phyloP scores from a whole-genome alignment of 2,329 filamentous ascomycete genomes.

The Lecanosticta acicola region DNA sequence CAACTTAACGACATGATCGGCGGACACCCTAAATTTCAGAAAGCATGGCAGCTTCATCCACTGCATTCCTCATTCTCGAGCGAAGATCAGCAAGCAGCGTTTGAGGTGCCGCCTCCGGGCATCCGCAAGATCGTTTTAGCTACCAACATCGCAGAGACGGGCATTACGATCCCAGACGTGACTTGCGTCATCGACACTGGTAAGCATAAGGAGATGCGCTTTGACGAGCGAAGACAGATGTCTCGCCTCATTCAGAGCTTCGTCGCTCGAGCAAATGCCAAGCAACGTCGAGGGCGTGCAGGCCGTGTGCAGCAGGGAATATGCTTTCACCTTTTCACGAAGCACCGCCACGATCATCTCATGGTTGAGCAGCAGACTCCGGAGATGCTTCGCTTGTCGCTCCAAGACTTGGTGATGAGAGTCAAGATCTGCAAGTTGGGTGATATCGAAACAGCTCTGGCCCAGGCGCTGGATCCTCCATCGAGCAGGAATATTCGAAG shows the following conservation, averaged over 20 bases:
- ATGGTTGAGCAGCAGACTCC: constrained; percentile 93
- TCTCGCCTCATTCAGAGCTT: constrained; percentile 90
- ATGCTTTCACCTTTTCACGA: constrained; percentile 95
- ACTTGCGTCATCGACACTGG: constrained; percentile 95
- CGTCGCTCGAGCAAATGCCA: constrained; percentile 90
- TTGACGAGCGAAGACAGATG: constrained; percentile 86
- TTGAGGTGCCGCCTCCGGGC: constrained; percentile 74
- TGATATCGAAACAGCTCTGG: constrained; percentile 82
- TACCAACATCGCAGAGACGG: constrained; percentile 97
- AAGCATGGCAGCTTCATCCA: constrained; percentile 78
- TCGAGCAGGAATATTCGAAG: constrained; percentile 87
- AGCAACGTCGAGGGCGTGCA: constrained; percentile 86
- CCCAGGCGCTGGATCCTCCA: constrained; percentile 82
- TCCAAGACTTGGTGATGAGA: constrained; percentile 90
- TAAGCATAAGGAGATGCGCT: constrained; percentile 95
- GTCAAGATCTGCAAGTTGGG: constrained; percentile 98
- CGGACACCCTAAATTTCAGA: constrained; percentile 68
- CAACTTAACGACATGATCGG: constrained; percentile 74
- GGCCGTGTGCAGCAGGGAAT: constrained; percentile 92
- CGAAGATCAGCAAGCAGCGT: constrained; percentile 92
- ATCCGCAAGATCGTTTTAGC: constrained; percentile 89
- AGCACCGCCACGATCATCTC: constrained; percentile 72
- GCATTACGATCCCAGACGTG: constrained; percentile 96
- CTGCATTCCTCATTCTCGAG: constrained; percentile 93
- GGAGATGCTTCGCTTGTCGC: constrained; percentile 86